phyloP scores from a whole-genome alignment of 768 basidiomycete species.

The Boletus eberwhitei region DNA sequence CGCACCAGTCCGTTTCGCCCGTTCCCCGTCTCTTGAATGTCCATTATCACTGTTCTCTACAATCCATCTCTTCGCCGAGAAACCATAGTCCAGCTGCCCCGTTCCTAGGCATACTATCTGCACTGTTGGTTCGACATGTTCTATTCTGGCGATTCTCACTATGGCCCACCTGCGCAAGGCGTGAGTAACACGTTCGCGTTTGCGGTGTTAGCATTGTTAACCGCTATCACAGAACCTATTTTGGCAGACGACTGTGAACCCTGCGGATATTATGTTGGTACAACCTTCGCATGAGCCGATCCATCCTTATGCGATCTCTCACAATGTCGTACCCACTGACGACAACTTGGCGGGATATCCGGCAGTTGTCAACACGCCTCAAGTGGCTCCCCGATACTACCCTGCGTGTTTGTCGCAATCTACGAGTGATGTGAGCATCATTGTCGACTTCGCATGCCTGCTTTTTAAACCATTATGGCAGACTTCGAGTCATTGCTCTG shows the following conservation, averaged over 20 bases:
- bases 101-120: no score
- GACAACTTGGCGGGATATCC: background rate
- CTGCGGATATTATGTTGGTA: background rate
- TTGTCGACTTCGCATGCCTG: background rate
- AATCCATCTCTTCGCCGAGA: background rate
- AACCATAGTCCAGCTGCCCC: background rate
- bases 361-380: background rate
- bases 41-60: no score
- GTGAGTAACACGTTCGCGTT: conserved; percentile 3
- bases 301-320: background rate
- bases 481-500: background rate
- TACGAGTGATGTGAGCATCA: conserved; percentile 4
- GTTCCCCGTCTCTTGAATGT: background rate
- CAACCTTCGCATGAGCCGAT: background rate
- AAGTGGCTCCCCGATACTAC: background rate
- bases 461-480: background rate
- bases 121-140: background rate
- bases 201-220: background rate
- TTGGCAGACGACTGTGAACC: conserved; percentile 2
- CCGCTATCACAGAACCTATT: background rate
- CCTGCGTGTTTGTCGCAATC: background rate
- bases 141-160: background rate
- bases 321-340: no score
- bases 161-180: background rate
- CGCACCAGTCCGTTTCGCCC: no score